Evolutionary conservation across 1,284 basidiomycete species (phyloP).

Genomic region (Lentinula novae-zelandiae): DNA sequence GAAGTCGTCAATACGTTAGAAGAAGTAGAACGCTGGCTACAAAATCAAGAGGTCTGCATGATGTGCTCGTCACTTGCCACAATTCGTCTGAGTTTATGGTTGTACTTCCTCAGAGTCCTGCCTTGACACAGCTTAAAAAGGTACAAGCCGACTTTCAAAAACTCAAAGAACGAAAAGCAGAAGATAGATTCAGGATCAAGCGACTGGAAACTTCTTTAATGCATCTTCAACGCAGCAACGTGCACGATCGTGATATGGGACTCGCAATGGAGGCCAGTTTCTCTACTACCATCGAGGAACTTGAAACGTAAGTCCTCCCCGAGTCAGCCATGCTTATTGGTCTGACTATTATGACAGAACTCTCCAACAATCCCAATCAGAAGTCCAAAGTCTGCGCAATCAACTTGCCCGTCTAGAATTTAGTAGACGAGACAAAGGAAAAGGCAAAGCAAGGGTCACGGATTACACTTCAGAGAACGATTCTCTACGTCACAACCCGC

Average conservation of each 20-base stretch:
- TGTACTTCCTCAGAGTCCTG: not conserved
- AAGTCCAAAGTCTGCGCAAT: slow-evolving; percentile 7
- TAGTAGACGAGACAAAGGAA: slow-evolving; percentile 9
- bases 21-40: slow-evolving; percentile 5
- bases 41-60: not conserved
- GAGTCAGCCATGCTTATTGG: not conserved
- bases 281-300: not conserved
- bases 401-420: slow-evolving; percentile 6
- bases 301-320: slow-evolving; percentile 1
- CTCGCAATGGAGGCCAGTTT: slow-evolving; percentile 2
- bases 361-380: slow-evolving; percentile 5
- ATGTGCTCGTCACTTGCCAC: not conserved
- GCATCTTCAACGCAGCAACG: slow-evolving; percentile 1
- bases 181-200: slow-evolving; percentile 9
- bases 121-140: slow-evolving; percentile 4
- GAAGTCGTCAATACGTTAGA: slow-evolving; percentile 3
- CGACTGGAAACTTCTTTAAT: not conserved
- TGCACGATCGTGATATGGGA: not conserved
- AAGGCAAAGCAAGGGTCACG: not conserved
- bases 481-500: slow-evolving; percentile 1
- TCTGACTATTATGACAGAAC: not conserved
- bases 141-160: slow-evolving; percentile 1
- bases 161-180: not conserved
- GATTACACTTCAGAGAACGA: not conserved
- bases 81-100: not conserved